These are phyloP conservation scores for Lactifluus rugatus DNA, from an alignment of 768 basidiomycete genomes.

Conservation along the genomic window DNA sequence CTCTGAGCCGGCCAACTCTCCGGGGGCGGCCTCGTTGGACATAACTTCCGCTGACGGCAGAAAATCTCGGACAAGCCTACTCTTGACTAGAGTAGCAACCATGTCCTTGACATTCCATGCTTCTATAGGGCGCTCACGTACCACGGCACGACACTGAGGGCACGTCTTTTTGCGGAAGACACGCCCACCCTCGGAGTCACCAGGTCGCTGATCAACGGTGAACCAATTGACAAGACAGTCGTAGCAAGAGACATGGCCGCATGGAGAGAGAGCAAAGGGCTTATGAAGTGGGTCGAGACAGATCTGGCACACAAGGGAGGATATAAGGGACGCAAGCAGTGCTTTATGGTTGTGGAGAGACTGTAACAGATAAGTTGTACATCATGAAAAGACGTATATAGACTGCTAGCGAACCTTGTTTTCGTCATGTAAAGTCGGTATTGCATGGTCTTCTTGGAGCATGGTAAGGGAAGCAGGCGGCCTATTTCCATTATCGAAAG, in stretches of 20 bases:
- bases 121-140: slow-evolving; percentile 37
- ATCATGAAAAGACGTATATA: not conserved
- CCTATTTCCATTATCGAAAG: not conserved
- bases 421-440: not conserved
- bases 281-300: slow-evolving; percentile 66
- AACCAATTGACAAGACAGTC: slow-evolving; percentile 72
- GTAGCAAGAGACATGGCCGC: slow-evolving; percentile 67
- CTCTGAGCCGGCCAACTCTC: slow-evolving; percentile 22
- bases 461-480: not conserved
- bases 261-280: slow-evolving; percentile 66
- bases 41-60: slow-evolving; percentile 10
- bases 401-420: slow-evolving; percentile 8
- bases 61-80: slow-evolving; percentile 34
- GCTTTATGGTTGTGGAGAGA: slow-evolving; percentile 36
- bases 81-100: slow-evolving; percentile 39
- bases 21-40: slow-evolving; percentile 22
- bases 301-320: slow-evolving; percentile 66
- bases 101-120: slow-evolving; percentile 41
- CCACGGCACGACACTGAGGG: slow-evolving; percentile 37
- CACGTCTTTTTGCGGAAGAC: slow-evolving; percentile 31
- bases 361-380: slow-evolving; percentile 2
- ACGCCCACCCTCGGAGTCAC: not conserved
- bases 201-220: slow-evolving; percentile 28
- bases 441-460: not conserved
- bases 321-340: slow-evolving; percentile 45